Percentiles rank a stretch among this genome's conserved stretches.
Conservation (phyloP, 1,284 basidiomycete species). For the Cryptococcus sp. region DNA sequence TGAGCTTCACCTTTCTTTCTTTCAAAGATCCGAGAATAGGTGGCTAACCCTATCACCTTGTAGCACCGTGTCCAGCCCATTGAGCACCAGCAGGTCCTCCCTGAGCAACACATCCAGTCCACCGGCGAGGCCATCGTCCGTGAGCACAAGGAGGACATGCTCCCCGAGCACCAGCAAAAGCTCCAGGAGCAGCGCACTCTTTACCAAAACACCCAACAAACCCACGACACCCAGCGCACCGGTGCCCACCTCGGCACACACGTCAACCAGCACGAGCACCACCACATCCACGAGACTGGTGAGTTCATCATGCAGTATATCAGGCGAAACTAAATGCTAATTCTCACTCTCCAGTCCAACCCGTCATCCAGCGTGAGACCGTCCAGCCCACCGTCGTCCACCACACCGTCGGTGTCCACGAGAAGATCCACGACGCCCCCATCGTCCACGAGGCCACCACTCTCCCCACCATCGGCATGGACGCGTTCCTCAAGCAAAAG, state of each 20-base stretch:
- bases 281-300: conserved; percentile 51
- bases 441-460: conserved; percentile 46
- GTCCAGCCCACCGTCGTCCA: conserved; percentile 49
- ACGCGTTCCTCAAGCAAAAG: conserved; percentile 47
- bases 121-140: conserved; percentile 40
- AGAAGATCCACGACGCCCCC: conserved; percentile 49
- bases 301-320: conserved; percentile 5
- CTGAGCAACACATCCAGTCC: conserved; percentile 43
- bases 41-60: conserved; percentile 12
- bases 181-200: conserved; percentile 43
- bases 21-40: background rate
- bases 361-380: conserved; percentile 52
- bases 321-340: background rate
- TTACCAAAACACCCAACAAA: conserved; percentile 35
- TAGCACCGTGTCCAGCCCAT: conserved; percentile 53
- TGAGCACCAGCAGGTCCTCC: conserved; percentile 36
- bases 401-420: conserved; percentile 48
- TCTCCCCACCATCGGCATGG: conserved; percentile 43
- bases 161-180: conserved; percentile 50
- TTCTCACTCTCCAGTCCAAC: conserved; percentile 39
- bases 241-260: conserved; percentile 36
- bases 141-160: conserved; percentile 52
- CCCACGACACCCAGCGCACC: conserved; percentile 33
- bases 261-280: conserved; percentile 50
- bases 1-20: conserved; percentile 10